These are phyloP conservation scores for Tilletia caries DNA, from an alignment of 1,284 basidiomycete species.

Conservation along the genomic window DNA sequence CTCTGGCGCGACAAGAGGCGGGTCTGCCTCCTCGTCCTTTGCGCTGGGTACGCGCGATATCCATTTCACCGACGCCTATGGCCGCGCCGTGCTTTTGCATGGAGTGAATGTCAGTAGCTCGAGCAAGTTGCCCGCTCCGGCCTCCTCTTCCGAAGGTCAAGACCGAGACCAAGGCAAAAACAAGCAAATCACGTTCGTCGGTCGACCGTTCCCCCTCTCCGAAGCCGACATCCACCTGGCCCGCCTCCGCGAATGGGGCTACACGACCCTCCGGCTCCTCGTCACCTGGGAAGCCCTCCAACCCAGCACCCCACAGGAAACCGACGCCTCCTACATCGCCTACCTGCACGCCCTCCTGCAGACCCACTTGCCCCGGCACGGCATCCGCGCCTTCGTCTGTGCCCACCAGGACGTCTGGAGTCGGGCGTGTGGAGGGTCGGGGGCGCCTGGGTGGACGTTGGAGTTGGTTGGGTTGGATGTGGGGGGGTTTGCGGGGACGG, in stretches of 20 bases:
- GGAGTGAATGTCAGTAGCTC: conserved; percentile 54
- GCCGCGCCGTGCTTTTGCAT: conserved; percentile 51
- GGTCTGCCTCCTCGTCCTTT: neutral
- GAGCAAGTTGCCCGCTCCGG: conserved; percentile 52
- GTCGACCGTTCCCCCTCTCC: conserved; percentile 53
- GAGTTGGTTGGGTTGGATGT: conserved; percentile 41
- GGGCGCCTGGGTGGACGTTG: conserved; percentile 64
- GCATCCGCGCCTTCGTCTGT: conserved; percentile 73
- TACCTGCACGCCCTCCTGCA: conserved; percentile 73
- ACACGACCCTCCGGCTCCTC: conserved; percentile 61
- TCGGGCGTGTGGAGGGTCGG: conserved; percentile 76
- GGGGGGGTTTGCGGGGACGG: conserved; percentile 31
- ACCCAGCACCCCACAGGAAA: conserved; percentile 64
- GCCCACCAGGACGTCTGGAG: conserved; percentile 75
- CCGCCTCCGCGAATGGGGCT: conserved; percentile 53
- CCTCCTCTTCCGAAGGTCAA: conserved; percentile 30
- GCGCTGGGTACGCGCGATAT: conserved; percentile 17
- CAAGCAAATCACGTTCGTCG: conserved; percentile 52
- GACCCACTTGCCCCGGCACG: conserved; percentile 70
- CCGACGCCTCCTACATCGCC: conserved; percentile 79
- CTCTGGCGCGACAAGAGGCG: neutral
- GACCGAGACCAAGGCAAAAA: conserved; percentile 47
- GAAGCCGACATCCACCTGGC: conserved; percentile 47
- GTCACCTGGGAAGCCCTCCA: conserved; percentile 96
- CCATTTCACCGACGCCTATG: conserved; percentile 48